Evolutionary conservation across 129 eudicot genomes (phyloP), one percentile per base, ranked within the genome.

Genomic region (Lactuca saligna): DNA sequence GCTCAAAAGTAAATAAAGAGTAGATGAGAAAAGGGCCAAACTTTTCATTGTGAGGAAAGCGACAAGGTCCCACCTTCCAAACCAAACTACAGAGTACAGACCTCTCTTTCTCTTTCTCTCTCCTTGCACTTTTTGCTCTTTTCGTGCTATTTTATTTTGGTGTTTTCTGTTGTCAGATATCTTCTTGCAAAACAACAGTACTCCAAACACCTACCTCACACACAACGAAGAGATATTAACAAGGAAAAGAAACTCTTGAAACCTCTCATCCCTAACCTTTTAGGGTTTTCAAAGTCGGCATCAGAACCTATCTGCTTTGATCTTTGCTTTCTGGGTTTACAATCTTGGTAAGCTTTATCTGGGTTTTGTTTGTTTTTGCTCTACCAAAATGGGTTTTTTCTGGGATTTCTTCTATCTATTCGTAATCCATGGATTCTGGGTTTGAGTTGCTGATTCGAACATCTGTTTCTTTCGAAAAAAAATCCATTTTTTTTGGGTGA

Each of bases 51-150:
- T 66, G 59, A 80, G 73, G 87, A 88, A 75, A 84, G 78, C 38
- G 83, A 85, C 84, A 73, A 57, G 88, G 88, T 17, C 87, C 96
- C 88, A 82, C 91, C 75, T 75, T 68, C 57, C 71, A 49, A 38
- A 73, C 77, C 81, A 33, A 25, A 62, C 77, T 42, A 42, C 72
- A n/a, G 16, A 38, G 58, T 42, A 42, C 72, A n/a, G 16, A 38
- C 64, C 35, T 37, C 69, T 61, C 57, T 25, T 25, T 66, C 60
- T 57, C 48, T 57, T 42, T 70, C 79, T 77, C 83, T 48, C 75
- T 66, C 53, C 65, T 41, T 73, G 67, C 72, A 68, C 78, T 72
- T 49, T 58, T 78, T 68, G 58, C 77, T 57, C 65, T 44, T 56
- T 74, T 66, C 50, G 73, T 57, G 67, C 66, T 75, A 75, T 75